These are phyloP conservation scores for Beauveria asiatica DNA, from an alignment of 2,329 filamentous ascomycete species.

Conservation along the genomic window DNA sequence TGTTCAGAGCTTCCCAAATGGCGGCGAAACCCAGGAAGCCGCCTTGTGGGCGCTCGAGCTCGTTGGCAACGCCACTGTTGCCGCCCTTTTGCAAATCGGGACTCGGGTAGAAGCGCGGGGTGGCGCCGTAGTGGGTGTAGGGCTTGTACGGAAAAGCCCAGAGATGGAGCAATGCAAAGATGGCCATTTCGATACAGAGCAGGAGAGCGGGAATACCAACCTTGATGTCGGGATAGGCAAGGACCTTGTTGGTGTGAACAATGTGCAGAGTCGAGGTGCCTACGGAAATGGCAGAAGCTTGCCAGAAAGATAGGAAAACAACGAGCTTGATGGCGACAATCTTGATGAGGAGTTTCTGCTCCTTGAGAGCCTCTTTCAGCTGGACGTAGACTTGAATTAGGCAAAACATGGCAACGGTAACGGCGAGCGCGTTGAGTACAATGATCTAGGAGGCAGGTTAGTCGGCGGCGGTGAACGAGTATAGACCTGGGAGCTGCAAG, in stretches of 20 bases:
- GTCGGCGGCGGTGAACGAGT: constrained; percentile 1
- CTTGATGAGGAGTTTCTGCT: constrained; percentile 69
- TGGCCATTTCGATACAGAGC: constrained; percentile 76
- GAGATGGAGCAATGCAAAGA: constrained; percentile 69
- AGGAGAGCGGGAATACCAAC: constrained; percentile 72
- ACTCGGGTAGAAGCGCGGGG: constrained; percentile 37
- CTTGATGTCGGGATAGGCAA: constrained; percentile 69
- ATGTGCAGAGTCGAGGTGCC: constrained; percentile 53
- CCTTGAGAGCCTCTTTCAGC: constrained; percentile 56
- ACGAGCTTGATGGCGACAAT: constrained; percentile 82
- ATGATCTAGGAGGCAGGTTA: constrained; percentile 40
- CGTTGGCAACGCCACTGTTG: constrained; percentile 33
- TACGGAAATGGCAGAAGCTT: constrained; percentile 46
- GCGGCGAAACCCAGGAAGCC: constrained; percentile 58
- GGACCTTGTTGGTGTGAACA: constrained; percentile 46
- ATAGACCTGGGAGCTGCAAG: background rate
- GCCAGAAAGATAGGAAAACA: constrained; percentile 89
- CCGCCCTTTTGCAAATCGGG: constrained; percentile 31
- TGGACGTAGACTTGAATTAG: constrained; percentile 82
- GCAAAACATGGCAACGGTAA: constrained; percentile 81
- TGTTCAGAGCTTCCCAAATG: constrained; percentile 63
- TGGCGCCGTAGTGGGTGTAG: constrained; percentile 44
- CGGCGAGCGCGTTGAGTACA: constrained; percentile 60
- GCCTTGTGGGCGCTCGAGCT: constrained; percentile 46
- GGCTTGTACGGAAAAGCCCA: constrained; percentile 74